Evolutionary conservation across 2,329 filamentous ascomycete genomes (phyloP).

Genomic region (Alternaria tenuissima): DNA sequence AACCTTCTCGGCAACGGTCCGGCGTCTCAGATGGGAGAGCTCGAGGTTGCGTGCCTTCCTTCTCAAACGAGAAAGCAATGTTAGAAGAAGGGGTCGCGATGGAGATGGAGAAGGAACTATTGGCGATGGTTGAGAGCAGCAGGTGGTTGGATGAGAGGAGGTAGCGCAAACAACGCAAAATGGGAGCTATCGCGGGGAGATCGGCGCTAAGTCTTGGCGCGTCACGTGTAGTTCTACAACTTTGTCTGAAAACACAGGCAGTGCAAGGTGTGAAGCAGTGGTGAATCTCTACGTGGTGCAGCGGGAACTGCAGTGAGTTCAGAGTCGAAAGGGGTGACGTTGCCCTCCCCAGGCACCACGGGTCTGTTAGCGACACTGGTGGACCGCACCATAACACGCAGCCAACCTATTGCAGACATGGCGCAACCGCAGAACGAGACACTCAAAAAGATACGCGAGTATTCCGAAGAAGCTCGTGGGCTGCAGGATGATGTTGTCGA

Average conservation of each 20-base stretch:
- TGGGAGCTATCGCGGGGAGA: conserved; percentile 27
- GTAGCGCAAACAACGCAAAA: conserved; percentile 26
- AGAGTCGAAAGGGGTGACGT: conserved; percentile 7
- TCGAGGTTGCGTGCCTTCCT: conserved; percentile 31
- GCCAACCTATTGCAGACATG: conserved; percentile 25
- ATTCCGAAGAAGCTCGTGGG: conserved; percentile 30
- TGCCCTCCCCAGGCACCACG: conserved; percentile 4
- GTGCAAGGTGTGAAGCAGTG: neutral
- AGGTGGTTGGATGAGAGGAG: conserved; percentile 27
- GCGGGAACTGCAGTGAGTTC: neutral
- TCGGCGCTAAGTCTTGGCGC: conserved; percentile 29
- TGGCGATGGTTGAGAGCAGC: conserved; percentile 24
- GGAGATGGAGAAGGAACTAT: conserved; percentile 29
- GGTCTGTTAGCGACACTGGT: conserved; percentile 11
- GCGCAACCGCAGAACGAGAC: conserved; percentile 25
- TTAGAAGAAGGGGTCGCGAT: conserved; percentile 25
- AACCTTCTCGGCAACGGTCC: conserved; percentile 47
- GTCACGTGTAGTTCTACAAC: conserved; percentile 23
- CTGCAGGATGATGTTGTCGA: conserved; percentile 47
- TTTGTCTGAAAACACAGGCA: neutral
- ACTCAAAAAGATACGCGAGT: conserved; percentile 41
- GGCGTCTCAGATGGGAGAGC: conserved; percentile 33
- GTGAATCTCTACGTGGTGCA: neutral
- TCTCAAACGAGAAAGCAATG: conserved; percentile 24
- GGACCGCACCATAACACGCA: conserved; percentile 4